Percentiles rank a stretch among this genome's conserved stretches.
Evolutionary conservation across 768 basidiomycete genomes (phyloP).

Genomic region (Baorangia bicolor): DNA sequence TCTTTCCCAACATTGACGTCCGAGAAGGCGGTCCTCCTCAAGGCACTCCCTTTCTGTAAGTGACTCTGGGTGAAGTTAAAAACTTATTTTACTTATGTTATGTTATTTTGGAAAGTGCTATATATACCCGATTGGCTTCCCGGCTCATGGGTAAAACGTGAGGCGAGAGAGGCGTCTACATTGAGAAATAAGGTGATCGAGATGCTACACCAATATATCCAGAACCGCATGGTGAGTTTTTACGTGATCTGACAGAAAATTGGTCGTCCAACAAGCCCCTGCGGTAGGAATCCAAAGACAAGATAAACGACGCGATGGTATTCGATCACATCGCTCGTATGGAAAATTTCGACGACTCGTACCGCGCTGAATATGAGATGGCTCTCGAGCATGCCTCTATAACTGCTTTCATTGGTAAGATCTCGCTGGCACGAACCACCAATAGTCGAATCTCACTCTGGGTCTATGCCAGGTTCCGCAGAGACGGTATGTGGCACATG

Average conservation of each 20-base stretch:
- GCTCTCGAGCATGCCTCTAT: too few species aligned
- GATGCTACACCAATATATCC: too few species aligned
- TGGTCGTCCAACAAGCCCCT: background rate
- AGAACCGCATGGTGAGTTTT: background rate
- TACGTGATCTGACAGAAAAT: background rate
- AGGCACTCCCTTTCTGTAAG: too few species aligned
- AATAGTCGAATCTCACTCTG: background rate
- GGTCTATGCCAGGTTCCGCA: background rate
- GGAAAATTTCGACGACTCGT: conserved; percentile 10
- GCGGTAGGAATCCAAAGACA: too few species aligned
- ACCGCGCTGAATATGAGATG: background rate
- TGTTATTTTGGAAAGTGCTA: too few species aligned
- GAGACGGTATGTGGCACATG: conserved; percentile 5
- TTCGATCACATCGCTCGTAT: too few species aligned
- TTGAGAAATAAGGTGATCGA: too few species aligned
- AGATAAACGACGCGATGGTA: too few species aligned
- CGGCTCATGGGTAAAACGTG: conserved; percentile 36
- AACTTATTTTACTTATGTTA: background rate
- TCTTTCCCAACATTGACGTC: too few species aligned
- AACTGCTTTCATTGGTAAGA: too few species aligned
- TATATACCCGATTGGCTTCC: conserved; percentile 48
- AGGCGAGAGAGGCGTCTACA: conserved; percentile 20
- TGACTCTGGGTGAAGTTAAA: background rate
- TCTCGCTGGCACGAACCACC: too few species aligned
- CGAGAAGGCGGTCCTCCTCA: too few species aligned